phyloP scores from a whole-genome alignment of 2,329 filamentous ascomycete species.

The Onygena corvina region DNA sequence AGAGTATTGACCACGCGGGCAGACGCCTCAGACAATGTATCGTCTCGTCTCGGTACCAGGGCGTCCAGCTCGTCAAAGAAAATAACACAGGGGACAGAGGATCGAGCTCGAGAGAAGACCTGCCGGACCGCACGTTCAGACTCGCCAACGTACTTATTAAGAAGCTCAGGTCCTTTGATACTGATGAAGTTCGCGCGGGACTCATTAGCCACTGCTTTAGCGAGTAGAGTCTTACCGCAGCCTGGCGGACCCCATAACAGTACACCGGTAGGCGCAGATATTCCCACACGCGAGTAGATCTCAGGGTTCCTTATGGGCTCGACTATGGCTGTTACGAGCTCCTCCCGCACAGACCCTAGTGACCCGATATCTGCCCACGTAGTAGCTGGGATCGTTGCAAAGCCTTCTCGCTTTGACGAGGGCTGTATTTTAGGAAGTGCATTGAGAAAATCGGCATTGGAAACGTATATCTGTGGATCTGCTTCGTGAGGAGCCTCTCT shows the following conservation, averaged over 20 bases:
- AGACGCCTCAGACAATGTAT: slow-evolving; percentile 65
- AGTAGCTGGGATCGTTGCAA: slow-evolving; percentile 83
- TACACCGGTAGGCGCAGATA: slow-evolving; percentile 71
- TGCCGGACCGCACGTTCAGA: slow-evolving; percentile 86
- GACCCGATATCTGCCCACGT: slow-evolving; percentile 91
- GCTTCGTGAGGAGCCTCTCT: slow-evolving; percentile 40
- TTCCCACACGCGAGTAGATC: slow-evolving; percentile 62
- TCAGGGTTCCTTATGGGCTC: slow-evolving; percentile 76
- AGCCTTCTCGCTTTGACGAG: slow-evolving; percentile 82
- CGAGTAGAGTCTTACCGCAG: slow-evolving; percentile 90
- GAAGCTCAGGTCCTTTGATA: slow-evolving; percentile 86
- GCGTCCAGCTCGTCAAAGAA: slow-evolving; percentile 98
- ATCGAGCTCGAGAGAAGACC: slow-evolving; percentile 77
- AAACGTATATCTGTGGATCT: slow-evolving; percentile 47
- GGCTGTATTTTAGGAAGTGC: slow-evolving; percentile 66
- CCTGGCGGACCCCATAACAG: slow-evolving; percentile 94
- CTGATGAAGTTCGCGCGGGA: slow-evolving; percentile 96
- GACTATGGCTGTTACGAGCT: slow-evolving; percentile 76
- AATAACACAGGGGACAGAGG: slow-evolving; percentile 80
- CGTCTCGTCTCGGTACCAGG: slow-evolving; percentile 71
- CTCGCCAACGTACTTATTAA: slow-evolving; percentile 97
- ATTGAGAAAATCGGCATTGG: slow-evolving; percentile 57
- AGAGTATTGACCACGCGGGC: slow-evolving; percentile 88
- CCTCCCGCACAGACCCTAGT: slow-evolving; percentile 62
- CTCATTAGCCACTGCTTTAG: slow-evolving; percentile 91